Percentiles rank a stretch among this genome's conserved stretches.
Conservation (phyloP, 768 basidiomycete genomes). For the Candolleomyces aberdarensis region DNA sequence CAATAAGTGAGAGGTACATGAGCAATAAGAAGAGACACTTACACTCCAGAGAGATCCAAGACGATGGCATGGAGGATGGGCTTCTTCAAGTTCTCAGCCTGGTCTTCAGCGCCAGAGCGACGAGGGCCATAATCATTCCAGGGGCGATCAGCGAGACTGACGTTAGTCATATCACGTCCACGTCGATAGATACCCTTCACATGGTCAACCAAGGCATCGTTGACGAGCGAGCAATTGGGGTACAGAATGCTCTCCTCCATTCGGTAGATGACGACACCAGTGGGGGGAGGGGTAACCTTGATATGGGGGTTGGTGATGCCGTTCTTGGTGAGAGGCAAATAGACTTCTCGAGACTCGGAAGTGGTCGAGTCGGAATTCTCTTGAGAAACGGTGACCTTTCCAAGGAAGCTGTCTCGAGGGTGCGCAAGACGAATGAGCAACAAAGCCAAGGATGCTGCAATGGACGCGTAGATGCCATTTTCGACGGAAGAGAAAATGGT, state of each 20-base stretch:
- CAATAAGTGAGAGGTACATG: not conserved
- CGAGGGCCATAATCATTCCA: slow-evolving; percentile 94
- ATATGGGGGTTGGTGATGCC: slow-evolving; percentile 66
- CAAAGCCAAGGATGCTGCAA: slow-evolving; percentile 73
- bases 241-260: slow-evolving; percentile 89
- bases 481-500: slow-evolving; percentile 95
- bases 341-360: slow-evolving; percentile 65
- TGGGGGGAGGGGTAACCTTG: slow-evolving; percentile 72
- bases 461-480: slow-evolving; percentile 86
- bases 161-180: slow-evolving; percentile 66
- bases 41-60: slow-evolving; percentile 87
- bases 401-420: slow-evolving; percentile 89
- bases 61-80: slow-evolving; percentile 84
- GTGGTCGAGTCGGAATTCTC: slow-evolving; percentile 33
- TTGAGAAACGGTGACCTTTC: slow-evolving; percentile 59
- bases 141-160: slow-evolving; percentile 69
- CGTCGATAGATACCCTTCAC: slow-evolving; percentile 76
- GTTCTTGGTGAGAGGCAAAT: slow-evolving; percentile 66
- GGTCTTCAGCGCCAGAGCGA: slow-evolving; percentile 44
- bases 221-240: slow-evolving; percentile 70
- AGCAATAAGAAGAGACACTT: slow-evolving; percentile 23
- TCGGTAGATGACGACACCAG: slow-evolving; percentile 89
- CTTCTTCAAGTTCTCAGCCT: slow-evolving; percentile 46
- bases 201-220: slow-evolving; percentile 73
- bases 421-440: slow-evolving; percentile 84